Conservation (phyloP, 2,329 filamentous ascomycete species). For the Cladosporium sp. region DNA sequence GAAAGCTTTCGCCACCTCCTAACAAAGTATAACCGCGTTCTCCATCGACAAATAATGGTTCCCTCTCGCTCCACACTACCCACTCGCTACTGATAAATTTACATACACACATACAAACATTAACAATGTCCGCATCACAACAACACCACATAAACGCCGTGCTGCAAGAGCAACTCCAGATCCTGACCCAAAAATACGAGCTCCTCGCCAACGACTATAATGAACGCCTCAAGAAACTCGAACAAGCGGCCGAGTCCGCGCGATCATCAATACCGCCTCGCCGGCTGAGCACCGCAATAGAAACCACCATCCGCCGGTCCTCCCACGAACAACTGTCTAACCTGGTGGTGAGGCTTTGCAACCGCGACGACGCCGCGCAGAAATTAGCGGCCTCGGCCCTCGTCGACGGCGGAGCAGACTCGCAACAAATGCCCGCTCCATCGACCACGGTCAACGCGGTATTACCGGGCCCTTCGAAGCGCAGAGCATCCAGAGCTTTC, state of each 20-base stretch:
- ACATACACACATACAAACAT: not conserved
- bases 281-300: not conserved
- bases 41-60: not conserved
- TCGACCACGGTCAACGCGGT: not conserved
- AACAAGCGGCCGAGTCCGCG: not conserved
- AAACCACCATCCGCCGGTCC: not conserved
- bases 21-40: not conserved
- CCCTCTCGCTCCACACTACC: not conserved
- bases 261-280: not conserved
- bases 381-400: not conserved
- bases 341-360: not conserved
- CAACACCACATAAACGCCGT: not conserved
- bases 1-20: not conserved
- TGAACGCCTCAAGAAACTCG: not conserved
- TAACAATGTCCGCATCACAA: not conserved
- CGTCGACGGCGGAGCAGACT: not conserved
- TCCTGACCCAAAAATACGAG: not conserved
- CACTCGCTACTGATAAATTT: not conserved
- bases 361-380: not conserved
- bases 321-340: not conserved
- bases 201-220: not conserved
- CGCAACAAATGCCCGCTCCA: not conserved
- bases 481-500: not conserved
- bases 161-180: not conserved
- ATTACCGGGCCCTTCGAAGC: not conserved